Base-by-base conservation (phyloP, 352 stramenopile species). In the Globisporangium orthogonon region DNA sequence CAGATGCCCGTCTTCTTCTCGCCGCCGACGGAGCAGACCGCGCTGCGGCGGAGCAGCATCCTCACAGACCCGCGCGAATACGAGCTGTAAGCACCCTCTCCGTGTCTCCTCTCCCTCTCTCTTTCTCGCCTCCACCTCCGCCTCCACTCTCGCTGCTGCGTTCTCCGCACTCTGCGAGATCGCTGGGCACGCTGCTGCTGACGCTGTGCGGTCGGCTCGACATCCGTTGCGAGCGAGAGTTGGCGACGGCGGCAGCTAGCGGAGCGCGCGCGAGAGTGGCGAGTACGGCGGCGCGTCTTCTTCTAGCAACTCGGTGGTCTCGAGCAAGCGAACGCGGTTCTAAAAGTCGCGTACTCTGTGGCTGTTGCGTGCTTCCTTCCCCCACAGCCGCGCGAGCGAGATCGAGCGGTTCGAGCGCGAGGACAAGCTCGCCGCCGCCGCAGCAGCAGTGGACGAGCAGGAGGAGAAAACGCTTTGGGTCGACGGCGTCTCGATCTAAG, bases 1-100 rank as follows among this genome's bases (percentile, higher is more conserved):
- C 79, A 82, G 33, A 74, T 88, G 71, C 80, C 80, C 40, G 68
- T 86, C 40, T 91, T 91, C 62, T 83, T 91, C 63, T 71, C 71
- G 41, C 68, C 76, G 33, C 70, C 80, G 15, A 63, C 58, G 18
- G 58, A 64, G 29, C 50, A 70, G 31, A 57, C 60, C 29, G 67
- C 76, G 29, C 57, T 82, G 50, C 73, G 77, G 7, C 70, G 66
- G 33, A 79, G 72, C 53, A 75, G 60, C 45, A 66, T 80, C 53
- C 54, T 78, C 48, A 67, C 69, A 13, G 74, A 85, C 58, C 70
- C 70, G 15, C 69, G 59, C 49, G 74, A 85, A 63, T 85, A 85
- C 68, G 74, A 85, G 58, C 75, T 85, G 56, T 85, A 69, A 70
- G 61, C 47, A n/a, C 23, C 30, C 31, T 52, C 3, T 5, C 17